These are phyloP conservation scores for Xylariales sp. DNA, from an alignment of 2,329 filamentous ascomycete species.

Conservation along the genomic window DNA sequence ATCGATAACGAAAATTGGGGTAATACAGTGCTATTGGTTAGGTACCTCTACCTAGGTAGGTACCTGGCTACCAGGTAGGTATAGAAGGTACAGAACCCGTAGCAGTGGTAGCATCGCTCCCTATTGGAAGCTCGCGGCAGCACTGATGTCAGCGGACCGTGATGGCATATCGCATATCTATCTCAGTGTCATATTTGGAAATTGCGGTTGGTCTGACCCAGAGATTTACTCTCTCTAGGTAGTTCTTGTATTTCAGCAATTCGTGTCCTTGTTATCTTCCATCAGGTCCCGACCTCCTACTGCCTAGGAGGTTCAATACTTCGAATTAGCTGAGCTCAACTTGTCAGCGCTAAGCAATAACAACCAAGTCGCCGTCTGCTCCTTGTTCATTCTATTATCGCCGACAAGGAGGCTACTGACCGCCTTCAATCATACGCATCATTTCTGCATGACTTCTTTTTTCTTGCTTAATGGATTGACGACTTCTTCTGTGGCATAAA, in stretches of 20 bases:
- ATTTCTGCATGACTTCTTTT: not conserved
- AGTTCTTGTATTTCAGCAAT: not conserved
- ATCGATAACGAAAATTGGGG: too few relatives aligned
- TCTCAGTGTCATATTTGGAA: constrained; percentile 7
- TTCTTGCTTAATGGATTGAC: not conserved
- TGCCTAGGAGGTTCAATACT: not conserved
- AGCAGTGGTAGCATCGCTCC: too few relatives aligned
- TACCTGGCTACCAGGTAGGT: too few relatives aligned
- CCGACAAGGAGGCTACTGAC: not conserved
- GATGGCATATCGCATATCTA: not conserved
- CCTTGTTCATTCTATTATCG: not conserved
- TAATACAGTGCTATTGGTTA: too few relatives aligned
- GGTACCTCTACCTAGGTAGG: not conserved
- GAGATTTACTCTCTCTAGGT: not conserved
- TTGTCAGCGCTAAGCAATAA: not conserved
- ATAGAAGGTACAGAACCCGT: too few relatives aligned
- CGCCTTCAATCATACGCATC: not conserved
- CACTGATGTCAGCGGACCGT: constrained; percentile 29
- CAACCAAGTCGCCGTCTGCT: not conserved
- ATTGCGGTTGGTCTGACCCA: not conserved
- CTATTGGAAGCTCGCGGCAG: not conserved
- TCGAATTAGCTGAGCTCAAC: not conserved
- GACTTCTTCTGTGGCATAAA: not conserved
- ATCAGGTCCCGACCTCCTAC: not conserved
- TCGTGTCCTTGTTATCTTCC: not conserved